A percentile compares a stretch with the other conserved stretches of the same genome.
phyloP scores from a whole-genome alignment of 2,329 filamentous ascomycete genomes.

The Colletotrichum australisinense region DNA sequence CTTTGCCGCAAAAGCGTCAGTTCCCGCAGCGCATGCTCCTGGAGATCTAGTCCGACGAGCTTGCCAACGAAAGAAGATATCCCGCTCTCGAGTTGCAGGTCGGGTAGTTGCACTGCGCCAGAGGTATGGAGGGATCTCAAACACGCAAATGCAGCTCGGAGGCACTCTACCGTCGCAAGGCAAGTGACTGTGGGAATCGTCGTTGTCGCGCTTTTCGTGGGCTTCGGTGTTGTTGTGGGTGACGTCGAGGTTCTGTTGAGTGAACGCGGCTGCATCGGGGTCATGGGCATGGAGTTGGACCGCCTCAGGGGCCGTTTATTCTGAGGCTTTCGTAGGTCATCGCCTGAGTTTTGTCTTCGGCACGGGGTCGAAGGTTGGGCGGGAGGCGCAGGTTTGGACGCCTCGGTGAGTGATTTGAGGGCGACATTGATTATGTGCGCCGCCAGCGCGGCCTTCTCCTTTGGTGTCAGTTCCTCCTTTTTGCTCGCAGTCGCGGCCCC shows the following conservation, averaged over 20 bases:
- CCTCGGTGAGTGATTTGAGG: constrained; percentile 76
- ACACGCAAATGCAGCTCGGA: constrained; percentile 73
- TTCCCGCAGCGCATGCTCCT: constrained; percentile 77
- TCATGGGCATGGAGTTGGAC: constrained; percentile 68
- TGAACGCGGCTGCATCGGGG: constrained; percentile 70
- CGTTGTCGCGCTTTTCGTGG: constrained; percentile 41
- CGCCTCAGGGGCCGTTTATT: constrained; percentile 58
- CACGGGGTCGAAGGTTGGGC: constrained; percentile 46
- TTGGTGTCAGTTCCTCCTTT: constrained; percentile 58
- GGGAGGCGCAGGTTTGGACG: constrained; percentile 61
- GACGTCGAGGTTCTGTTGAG: constrained; percentile 71
- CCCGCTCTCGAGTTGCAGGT: constrained; percentile 78
- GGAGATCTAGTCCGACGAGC: constrained; percentile 71
- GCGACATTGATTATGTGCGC: constrained; percentile 79
- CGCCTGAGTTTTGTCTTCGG: constrained; percentile 48
- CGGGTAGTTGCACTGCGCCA: constrained; percentile 64
- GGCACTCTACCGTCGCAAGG: constrained; percentile 74
- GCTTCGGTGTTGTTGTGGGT: constrained; percentile 52
- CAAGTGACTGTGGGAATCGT: constrained; percentile 53
- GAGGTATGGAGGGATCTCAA: constrained; percentile 69
- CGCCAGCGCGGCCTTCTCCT: constrained; percentile 75
- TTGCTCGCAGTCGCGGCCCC: constrained; percentile 46
- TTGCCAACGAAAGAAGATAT: constrained; percentile 77
- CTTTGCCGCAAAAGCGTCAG: constrained; percentile 73
- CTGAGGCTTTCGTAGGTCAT: constrained; percentile 47